phyloP scores from a whole-genome alignment of 371 early-diverging fungal genomes.

The Apophysomyces ossiformis region DNA sequence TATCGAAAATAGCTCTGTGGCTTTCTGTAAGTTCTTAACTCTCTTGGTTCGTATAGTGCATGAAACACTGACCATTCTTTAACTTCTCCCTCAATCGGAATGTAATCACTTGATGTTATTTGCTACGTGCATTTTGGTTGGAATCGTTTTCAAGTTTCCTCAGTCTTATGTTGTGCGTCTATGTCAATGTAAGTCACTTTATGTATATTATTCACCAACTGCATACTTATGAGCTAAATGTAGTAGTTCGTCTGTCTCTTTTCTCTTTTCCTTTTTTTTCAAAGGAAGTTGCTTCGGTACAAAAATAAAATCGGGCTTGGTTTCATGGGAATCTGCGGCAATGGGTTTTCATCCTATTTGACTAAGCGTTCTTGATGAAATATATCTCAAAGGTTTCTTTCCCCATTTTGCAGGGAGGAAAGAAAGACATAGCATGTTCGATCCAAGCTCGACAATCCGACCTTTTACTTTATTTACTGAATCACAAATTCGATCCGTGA shows the following conservation, averaged over 20 bases:
- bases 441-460: too few relatives aligned
- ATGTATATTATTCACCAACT: background rate
- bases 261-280: background rate
- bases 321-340: background rate
- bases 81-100: background rate
- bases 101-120: background rate
- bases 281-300: conserved; percentile 4
- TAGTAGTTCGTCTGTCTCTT: background rate
- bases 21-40: conserved; percentile 5
- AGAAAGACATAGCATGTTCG: too few relatives aligned
- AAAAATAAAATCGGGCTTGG: conserved; percentile 2
- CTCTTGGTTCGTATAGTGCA: conserved; percentile 6
- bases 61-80: conserved; percentile 6
- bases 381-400: background rate
- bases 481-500: conserved; percentile 4
- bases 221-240: conserved; percentile 1
- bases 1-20: conserved; percentile 1
- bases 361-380: background rate
- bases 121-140: background rate
- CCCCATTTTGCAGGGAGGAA: too few relatives aligned
- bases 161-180: background rate
- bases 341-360: conserved; percentile 5
- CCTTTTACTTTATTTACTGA: conserved; percentile 11
- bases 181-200: background rate
- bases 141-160: background rate